Evolutionary conservation across 1,284 basidiomycete genomes (phyloP).

Genomic region (Cryptococcus amylolentus): DNA sequence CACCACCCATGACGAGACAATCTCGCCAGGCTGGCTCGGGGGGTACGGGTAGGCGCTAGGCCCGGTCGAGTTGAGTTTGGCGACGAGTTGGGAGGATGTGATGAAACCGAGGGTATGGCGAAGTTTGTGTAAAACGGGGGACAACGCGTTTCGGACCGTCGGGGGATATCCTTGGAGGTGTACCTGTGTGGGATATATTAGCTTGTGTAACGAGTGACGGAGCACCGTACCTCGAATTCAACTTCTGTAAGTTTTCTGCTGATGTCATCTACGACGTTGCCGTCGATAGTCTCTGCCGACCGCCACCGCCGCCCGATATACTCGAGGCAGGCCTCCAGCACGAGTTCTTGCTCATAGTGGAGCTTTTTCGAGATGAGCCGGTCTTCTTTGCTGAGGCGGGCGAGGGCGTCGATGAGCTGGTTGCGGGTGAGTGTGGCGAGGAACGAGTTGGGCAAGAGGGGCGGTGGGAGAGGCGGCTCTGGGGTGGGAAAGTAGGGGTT

Average conservation of each 20-base stretch:
- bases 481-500: constrained; percentile 8
- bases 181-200: constrained; percentile 9
- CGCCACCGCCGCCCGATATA: constrained; percentile 34
- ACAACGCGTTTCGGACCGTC: constrained; percentile 11
- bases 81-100: constrained; percentile 24
- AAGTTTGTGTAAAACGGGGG: constrained; percentile 26
- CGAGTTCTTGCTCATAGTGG: constrained; percentile 13
- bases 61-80: constrained; percentile 16
- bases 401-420: constrained; percentile 30
- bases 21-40: constrained; percentile 1
- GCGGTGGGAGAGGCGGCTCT: constrained; percentile 12
- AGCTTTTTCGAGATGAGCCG: constrained; percentile 1
- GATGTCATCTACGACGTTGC: constrained; percentile 22
- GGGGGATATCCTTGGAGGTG: constrained; percentile 24
- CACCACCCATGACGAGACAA: constrained; percentile 23
- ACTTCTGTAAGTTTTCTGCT: constrained; percentile 31
- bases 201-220: constrained; percentile 2
- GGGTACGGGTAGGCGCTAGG: background rate
- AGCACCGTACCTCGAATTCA: constrained; percentile 32
- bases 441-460: constrained; percentile 11
- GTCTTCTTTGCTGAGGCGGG: constrained; percentile 11
- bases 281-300: background rate
- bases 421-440: constrained; percentile 20
- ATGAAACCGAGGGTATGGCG: constrained; percentile 35
- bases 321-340: constrained; percentile 32